A percentile compares a stretch with the other conserved stretches of the same genome.
Conservation (phyloP, 2,329 filamentous ascomycete genomes). For the Gnomoniopsis sp. region DNA sequence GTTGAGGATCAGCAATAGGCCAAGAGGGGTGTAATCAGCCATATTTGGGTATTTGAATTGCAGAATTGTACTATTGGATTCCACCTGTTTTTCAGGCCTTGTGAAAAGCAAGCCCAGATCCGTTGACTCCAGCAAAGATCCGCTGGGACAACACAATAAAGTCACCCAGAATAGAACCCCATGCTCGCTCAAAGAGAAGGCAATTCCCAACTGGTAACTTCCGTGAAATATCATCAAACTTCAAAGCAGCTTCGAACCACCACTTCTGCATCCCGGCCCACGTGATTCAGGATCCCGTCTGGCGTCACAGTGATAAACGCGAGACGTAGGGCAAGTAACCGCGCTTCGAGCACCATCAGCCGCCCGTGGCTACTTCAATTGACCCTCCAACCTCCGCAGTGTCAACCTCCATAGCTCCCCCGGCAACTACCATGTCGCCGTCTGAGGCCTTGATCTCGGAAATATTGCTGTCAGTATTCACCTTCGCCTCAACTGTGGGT, state of each 20-base stretch:
- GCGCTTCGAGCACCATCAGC: background rate
- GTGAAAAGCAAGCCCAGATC: background rate
- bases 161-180: background rate
- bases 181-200: background rate
- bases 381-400: background rate
- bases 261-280: too few species aligned
- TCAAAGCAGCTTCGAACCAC: too few species aligned
- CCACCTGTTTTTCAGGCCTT: background rate
- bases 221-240: background rate
- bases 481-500: background rate
- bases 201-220: background rate
- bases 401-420: background rate
- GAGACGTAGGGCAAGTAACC: too few species aligned
- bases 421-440: background rate
- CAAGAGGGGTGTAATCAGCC: background rate
- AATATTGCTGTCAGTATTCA: background rate
- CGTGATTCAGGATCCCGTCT: too few species aligned
- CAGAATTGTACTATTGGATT: background rate
- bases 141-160: background rate
- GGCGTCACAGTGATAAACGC: too few species aligned
- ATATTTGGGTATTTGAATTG: background rate
- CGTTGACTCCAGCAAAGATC: background rate
- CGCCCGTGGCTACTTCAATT: too few species aligned
- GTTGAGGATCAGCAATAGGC: background rate
- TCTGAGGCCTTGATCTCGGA: background rate